These are phyloP conservation scores for Isoetes taiwanensis DNA, from an alignment of 75 land plant species.

Conservation along the genomic window DNA sequence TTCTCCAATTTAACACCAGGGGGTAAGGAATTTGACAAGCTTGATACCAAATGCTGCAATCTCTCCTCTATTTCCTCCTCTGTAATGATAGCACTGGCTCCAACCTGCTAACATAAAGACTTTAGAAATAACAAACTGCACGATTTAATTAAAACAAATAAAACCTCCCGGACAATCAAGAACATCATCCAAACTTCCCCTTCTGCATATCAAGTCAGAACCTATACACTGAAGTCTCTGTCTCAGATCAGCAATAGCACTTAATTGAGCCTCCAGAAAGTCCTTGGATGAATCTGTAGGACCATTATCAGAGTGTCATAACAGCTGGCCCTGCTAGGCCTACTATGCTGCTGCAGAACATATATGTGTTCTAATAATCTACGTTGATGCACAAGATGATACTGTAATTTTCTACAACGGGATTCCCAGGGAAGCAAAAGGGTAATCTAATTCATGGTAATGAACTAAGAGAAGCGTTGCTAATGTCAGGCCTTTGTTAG, in stretches of 20 bases:
- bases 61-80: conserved; percentile 64
- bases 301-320: no score
- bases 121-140: neutral
- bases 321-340: no score
- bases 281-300: conserved; percentile 75
- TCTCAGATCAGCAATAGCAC: conserved; percentile 48
- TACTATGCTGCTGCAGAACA: no score
- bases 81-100: conserved; percentile 42
- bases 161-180: conserved; percentile 64
- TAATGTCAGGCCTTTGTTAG: no score
- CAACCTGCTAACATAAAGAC: conserved; percentile 42
- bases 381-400: no score
- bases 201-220: conserved; percentile 45
- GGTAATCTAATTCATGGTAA: neutral
- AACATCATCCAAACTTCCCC: conserved; percentile 44
- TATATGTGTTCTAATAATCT: no score
- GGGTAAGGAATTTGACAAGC: conserved; percentile 11
- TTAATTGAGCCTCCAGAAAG: conserved; percentile 43
- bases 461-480: neutral
- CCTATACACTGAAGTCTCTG: conserved; percentile 37
- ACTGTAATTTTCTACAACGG: no score
- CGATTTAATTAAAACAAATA: neutral
- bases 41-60: conserved; percentile 22
- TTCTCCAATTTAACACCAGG: conserved; percentile 9
- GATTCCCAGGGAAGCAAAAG: no score